Percentiles rank a stretch among this genome's conserved stretches.
Conservation (phyloP, 495 filamentous ascomycete species). For the Immersiella caudata region DNA sequence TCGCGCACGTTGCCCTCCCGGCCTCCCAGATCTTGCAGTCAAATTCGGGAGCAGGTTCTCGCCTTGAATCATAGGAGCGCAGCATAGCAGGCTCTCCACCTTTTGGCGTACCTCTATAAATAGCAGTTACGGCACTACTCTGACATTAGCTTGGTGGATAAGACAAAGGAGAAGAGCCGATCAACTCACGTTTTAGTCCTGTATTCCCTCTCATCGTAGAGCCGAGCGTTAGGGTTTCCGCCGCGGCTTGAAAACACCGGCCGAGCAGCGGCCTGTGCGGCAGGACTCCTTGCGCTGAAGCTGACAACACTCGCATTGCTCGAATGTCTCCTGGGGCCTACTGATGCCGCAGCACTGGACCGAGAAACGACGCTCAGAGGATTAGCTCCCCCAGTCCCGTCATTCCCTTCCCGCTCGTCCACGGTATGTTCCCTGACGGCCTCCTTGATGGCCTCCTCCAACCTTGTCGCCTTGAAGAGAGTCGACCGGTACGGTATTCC, state of each 20-base stretch:
- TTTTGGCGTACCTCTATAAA: constrained; percentile 78
- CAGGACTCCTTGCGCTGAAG: constrained; percentile 55
- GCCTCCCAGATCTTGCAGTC: constrained; percentile 96
- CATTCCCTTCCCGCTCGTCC: constrained; percentile 79
- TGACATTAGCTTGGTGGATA: background rate
- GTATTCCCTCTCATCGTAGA: constrained; percentile 83
- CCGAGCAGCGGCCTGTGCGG: constrained; percentile 34
- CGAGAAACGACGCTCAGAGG: constrained; percentile 42
- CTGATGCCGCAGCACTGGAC: constrained; percentile 39
- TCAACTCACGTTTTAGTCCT: constrained; percentile 85
- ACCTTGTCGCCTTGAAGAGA: constrained; percentile 90
- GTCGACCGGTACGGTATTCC: constrained; percentile 93
- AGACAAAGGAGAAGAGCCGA: background rate
- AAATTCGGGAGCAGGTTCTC: constrained; percentile 84
- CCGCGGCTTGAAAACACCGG: constrained; percentile 46
- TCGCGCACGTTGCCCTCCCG: constrained; percentile 90
- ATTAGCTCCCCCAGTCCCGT: constrained; percentile 40
- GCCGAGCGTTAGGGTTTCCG: constrained; percentile 63
- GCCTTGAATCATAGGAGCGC: constrained; percentile 91
- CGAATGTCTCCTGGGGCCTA: constrained; percentile 46
- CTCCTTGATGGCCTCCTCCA: constrained; percentile 91
- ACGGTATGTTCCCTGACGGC: constrained; percentile 87
- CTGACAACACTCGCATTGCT: constrained; percentile 67
- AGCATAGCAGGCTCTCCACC: constrained; percentile 70
- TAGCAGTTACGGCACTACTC: constrained; percentile 79